Conservation (phyloP, 2,329 filamentous ascomycete species). For the Aureobasidium leucospermi region DNA sequence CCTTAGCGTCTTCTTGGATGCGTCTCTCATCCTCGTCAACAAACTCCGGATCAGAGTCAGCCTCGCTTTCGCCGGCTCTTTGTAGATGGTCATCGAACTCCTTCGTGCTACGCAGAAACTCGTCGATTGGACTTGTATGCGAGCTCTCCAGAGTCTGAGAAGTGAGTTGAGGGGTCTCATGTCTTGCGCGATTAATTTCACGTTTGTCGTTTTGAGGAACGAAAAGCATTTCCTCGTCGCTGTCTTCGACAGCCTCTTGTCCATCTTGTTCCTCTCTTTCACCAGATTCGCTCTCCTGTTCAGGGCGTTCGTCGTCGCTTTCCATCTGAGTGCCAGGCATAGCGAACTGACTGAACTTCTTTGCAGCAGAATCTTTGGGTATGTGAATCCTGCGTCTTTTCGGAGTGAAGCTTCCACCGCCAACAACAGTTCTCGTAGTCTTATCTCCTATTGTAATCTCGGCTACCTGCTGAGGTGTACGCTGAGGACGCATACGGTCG, state of each 20-base stretch:
- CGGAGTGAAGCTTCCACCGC: conserved; percentile 48
- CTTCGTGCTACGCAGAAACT: neutral
- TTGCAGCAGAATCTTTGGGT: conserved; percentile 31
- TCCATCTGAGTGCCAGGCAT: conserved; percentile 44
- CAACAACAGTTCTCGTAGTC: conserved; percentile 56
- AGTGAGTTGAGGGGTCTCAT: conserved; percentile 15
- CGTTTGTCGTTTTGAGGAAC: neutral
- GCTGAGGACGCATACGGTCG: conserved; percentile 57
- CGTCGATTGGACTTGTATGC: neutral
- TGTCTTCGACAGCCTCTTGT: conserved; percentile 17
- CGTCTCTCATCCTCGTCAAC: conserved; percentile 52
- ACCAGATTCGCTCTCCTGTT: conserved; percentile 25
- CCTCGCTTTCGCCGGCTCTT: conserved; percentile 15
- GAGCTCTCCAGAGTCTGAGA: neutral
- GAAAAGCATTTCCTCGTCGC: neutral
- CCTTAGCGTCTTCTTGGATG: conserved; percentile 37
- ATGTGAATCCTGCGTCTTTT: conserved; percentile 40
- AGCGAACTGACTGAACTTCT: conserved; percentile 45
- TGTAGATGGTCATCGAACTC: neutral
- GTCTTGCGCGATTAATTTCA: neutral
- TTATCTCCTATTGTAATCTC: conserved; percentile 68
- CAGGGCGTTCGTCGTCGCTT: conserved; percentile 21
- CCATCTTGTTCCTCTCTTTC: conserved; percentile 23
- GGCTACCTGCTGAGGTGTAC: conserved; percentile 56
- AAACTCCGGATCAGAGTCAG: conserved; percentile 38